Evolutionary conservation across 108 stramenopile species (phyloP).

Genomic region (Schizochytrium sp.): DNA sequence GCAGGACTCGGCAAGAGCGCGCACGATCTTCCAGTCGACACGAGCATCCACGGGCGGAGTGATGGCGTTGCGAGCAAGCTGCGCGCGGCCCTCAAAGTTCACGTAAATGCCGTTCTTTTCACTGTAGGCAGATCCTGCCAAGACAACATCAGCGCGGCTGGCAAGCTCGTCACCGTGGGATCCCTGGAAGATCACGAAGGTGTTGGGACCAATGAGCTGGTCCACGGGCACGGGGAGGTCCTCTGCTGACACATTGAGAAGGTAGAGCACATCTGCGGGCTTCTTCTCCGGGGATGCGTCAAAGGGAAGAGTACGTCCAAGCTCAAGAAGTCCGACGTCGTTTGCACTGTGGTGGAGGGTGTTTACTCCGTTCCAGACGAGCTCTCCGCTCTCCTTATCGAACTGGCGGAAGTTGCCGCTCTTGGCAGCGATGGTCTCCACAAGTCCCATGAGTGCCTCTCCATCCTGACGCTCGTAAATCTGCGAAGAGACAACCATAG

Average conservation of each 20-base stretch:
- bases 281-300: slow-evolving; percentile 59
- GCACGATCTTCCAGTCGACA: slow-evolving; percentile 71
- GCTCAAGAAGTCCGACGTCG: slow-evolving; percentile 70
- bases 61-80: slow-evolving; percentile 70
- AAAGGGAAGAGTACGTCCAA: slow-evolving; percentile 64
- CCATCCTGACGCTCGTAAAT: slow-evolving; percentile 68
- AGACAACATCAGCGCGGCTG: slow-evolving; percentile 66
- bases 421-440: slow-evolving; percentile 58
- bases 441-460: slow-evolving; percentile 63
- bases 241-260: slow-evolving; percentile 67
- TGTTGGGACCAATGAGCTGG: slow-evolving; percentile 66
- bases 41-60: slow-evolving; percentile 69
- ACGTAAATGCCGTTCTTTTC: slow-evolving; percentile 70
- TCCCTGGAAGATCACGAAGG: slow-evolving; percentile 63
- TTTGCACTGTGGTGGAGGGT: slow-evolving; percentile 70
- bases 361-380: slow-evolving; percentile 69
- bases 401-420: slow-evolving; percentile 58
- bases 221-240: slow-evolving; percentile 62
- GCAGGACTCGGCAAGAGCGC: slow-evolving; percentile 67
- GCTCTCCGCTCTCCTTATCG: slow-evolving; percentile 53
- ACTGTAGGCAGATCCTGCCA: slow-evolving; percentile 69
- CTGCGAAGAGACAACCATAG: slow-evolving; percentile 69
- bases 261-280: slow-evolving; percentile 68
- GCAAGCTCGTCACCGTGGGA: slow-evolving; percentile 69
- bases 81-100: slow-evolving; percentile 71